Base-by-base conservation (phyloP, 371 early-diverging fungal genomes). In the Mucor irregularis region DNA sequence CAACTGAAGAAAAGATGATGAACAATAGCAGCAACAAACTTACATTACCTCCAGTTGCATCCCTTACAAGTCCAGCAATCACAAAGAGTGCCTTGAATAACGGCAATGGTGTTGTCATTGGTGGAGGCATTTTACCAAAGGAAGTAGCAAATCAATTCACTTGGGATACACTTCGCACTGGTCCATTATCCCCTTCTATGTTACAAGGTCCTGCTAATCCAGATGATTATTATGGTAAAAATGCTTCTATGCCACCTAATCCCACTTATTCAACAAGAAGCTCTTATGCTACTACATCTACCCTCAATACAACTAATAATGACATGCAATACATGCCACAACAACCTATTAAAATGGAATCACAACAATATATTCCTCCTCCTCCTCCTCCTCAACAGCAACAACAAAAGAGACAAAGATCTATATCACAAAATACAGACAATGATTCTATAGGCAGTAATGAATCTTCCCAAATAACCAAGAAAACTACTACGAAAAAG, bases 141-240 rank as follows among this genome's bases (percentile, higher is more conserved):
- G 78, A 78, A 26, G 69, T 78, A 8, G 55, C 73, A 10, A 69
- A 73, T 47, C 74, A 82, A 53, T 80, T 74, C 62, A 77, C 69
- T 4, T 87, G 87, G 87, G 84, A 83, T 45, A 68, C 87, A 5
- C 73, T 90, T 26, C 83, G 89, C n/a, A 78, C 80, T 53, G 90
- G 90, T 4, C 88, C 90, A 1, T 66, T 90, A 29, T 90, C 90
- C 13, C 90, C 90, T 8, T 86, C 88, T 21, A 88, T 90, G 87
- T 64, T 90, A 16, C 78, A 78, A 30, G 86, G 86, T 0, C 90
- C 90, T n/a, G 78, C 80, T 31, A 76, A 77, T 17, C 73, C 81
- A 17, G 71, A 70, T 26, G 69, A 70, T 7, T 69, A 64, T 11
- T 44, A 48, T 56, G 8, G 24, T 9, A 52, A 52, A 19, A n/a